These are phyloP conservation scores for Actinidia polygama DNA, from an alignment of 179 eudicot genomes.

Conservation along the genomic window DNA sequence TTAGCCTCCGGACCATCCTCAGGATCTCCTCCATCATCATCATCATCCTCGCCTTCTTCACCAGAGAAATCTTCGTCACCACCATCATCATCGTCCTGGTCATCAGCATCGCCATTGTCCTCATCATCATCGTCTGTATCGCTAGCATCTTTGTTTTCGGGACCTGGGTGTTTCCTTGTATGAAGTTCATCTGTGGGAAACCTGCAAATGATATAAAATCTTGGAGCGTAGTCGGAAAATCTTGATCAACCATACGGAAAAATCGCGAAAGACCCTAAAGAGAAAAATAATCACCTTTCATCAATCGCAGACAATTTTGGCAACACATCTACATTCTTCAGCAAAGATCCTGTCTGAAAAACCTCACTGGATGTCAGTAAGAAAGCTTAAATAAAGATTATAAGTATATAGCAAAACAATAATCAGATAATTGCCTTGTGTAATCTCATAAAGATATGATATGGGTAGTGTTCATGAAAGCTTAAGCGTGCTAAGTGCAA, in stretches of 20 bases:
- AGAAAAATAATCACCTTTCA: constrained; percentile 27
- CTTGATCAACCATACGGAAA: background rate
- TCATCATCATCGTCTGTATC: constrained; percentile 48
- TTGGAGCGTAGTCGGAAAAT: too few relatives aligned
- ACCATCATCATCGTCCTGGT: constrained; percentile 31
- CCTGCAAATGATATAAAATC: constrained; percentile 24
- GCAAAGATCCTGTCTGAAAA: constrained; percentile 39
- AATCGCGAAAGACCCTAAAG: background rate
- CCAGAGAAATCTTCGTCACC: constrained; percentile 46
- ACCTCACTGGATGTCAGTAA: constrained; percentile 7
- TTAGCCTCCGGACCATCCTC: constrained; percentile 53
- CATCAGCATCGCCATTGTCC: constrained; percentile 47
- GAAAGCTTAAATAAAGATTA: background rate
- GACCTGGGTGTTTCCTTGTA: constrained; percentile 35
- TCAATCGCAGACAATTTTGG: constrained; percentile 23
- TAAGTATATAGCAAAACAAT: background rate
- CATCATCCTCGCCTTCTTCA: constrained; percentile 51
- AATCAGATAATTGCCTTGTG: background rate
- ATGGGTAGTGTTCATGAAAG: too few relatives aligned
- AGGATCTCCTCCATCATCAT: constrained; percentile 57
- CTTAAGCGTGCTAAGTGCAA: too few relatives aligned
- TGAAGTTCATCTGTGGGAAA: constrained; percentile 47
- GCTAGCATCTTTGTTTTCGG: constrained; percentile 63
- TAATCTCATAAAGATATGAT: too few relatives aligned
- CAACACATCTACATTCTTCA: constrained; percentile 24